Evolutionary conservation across 1,284 basidiomycete species (phyloP).

Genomic region (Rhizoctonia solani): DNA sequence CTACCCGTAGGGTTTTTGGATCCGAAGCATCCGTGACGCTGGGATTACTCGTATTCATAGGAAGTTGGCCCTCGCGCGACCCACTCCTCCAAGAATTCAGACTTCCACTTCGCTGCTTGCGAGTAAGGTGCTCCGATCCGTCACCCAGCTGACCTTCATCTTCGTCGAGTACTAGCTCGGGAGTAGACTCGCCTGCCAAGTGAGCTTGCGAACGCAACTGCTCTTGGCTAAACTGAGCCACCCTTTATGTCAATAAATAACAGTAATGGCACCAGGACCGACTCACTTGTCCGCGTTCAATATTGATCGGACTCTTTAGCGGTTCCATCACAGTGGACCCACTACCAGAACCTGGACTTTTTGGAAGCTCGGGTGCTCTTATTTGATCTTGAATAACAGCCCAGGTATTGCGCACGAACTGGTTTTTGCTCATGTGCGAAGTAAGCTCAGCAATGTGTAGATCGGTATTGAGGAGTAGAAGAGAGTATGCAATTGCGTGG

Average conservation of each 20-base stretch:
- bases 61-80: constrained; percentile 56
- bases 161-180: constrained; percentile 71
- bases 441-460: constrained; percentile 91
- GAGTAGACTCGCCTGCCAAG: constrained; percentile 54
- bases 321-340: background rate
- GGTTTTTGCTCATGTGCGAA: constrained; percentile 88
- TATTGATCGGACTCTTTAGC: too few relatives aligned
- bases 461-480: constrained; percentile 95
- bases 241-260: constrained; percentile 28
- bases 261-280: constrained; percentile 48
- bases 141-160: constrained; percentile 56
- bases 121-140: constrained; percentile 53
- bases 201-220: constrained; percentile 55
- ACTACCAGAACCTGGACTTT: constrained; percentile 35
- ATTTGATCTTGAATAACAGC: constrained; percentile 66
- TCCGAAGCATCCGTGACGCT: constrained; percentile 40
- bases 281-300: background rate
- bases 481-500: constrained; percentile 90
- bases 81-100: constrained; percentile 82
- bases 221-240: constrained; percentile 26
- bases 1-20: constrained; percentile 39
- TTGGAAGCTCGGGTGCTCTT: constrained; percentile 8
- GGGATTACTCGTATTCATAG: constrained; percentile 39
- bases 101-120: constrained; percentile 76
- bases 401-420: constrained; percentile 93